Base-by-base conservation (phyloP, 2,329 filamentous ascomycete genomes). In the Nothopassalora personata region DNA sequence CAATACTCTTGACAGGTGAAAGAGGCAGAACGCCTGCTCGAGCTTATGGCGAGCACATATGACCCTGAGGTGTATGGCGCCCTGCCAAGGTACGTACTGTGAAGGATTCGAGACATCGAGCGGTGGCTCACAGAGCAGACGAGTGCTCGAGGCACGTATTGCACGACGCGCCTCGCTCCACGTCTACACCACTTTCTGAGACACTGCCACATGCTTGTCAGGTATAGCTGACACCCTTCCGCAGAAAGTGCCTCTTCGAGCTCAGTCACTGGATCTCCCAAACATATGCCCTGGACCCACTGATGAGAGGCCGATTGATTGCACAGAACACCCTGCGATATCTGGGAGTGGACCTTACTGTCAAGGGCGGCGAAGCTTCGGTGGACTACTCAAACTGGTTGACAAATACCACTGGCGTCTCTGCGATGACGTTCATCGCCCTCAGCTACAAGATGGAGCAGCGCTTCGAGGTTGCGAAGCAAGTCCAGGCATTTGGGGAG, bases 241-340 rank as follows among this genome's bases (percentile, higher is more conserved):
- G 23, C 31, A 8, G 31, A 11, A 34, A 34, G 5, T 57, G 50
- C 28, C 58, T 66, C 5, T 47, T 53, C 45, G 39, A 47, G 19
- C 51, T 64, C 19, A 45, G 49, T n/a, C 39, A 56, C 6, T 68
- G 64, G 66, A 57, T 66, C 13, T 60, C 58, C 33, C 63, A 52
- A 54, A 53, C 57, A 1, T 58, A 60, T 53, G 51, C 53, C 1
- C 45, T 58, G 23, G n/a, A 58, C 10, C 31, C 34, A 1, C 49
- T 55, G 27, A 28, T 30, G 6, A 23, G 46, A 11, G 53, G 64
- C 43, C 52, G 54, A 23, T 23, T 45, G 10, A 28, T 57, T 27
- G 55, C 59, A 19, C 19, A 45, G 23, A 27, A 27, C 4, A 27
- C 63, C 6, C 51, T 67, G 19, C 50, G 57, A 4, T 54, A 66